A percentile compares a stretch with the other conserved stretches of the same genome.
Conservation (phyloP, 768 basidiomycete species). For the Boletus reticuloceps region DNA sequence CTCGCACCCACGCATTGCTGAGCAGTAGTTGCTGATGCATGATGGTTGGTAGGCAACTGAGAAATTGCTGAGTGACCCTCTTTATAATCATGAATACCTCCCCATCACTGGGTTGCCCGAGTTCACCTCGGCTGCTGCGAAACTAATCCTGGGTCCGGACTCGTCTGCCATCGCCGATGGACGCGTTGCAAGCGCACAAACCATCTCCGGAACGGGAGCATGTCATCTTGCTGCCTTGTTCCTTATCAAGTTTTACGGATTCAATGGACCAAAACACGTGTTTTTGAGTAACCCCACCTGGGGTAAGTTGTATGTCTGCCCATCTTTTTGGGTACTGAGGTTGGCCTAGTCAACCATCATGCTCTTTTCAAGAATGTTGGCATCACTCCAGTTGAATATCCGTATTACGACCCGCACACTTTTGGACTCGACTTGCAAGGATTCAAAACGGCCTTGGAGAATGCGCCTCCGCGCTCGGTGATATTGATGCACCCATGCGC, state of each 20-base stretch:
- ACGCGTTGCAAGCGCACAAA: conserved; percentile 81
- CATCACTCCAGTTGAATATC: conserved; percentile 80
- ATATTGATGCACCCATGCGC: conserved; percentile 93
- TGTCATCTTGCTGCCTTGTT: conserved; percentile 92
- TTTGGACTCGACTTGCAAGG: conserved; percentile 82
- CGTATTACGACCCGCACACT: conserved; percentile 92
- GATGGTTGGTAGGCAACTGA: conserved; percentile 58
- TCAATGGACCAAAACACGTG: conserved; percentile 60
- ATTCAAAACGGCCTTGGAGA: conserved; percentile 56
- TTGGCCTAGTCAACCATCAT: conserved; percentile 71
- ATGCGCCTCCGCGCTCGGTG: conserved; percentile 73
- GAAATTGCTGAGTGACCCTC: conserved; percentile 62
- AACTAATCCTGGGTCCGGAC: conserved; percentile 73
- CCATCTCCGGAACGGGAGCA: conserved; percentile 94
- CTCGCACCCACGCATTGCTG: background rate
- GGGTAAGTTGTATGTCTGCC: conserved; percentile 51
- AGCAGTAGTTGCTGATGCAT: background rate
- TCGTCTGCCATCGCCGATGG: conserved; percentile 68
- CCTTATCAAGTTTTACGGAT: conserved; percentile 76
- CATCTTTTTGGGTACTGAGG: background rate
- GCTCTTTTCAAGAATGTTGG: conserved; percentile 91
- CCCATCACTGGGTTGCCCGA: conserved; percentile 86
- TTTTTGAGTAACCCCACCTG: conserved; percentile 94
- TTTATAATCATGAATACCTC: conserved; percentile 88
- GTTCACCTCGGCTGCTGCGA: conserved; percentile 79